Evolutionary conservation across 176 grass and related monocot genomes (phyloP), one percentile per base, ranked within the genome.

Genomic region (Aegilops tauschii): DNA sequence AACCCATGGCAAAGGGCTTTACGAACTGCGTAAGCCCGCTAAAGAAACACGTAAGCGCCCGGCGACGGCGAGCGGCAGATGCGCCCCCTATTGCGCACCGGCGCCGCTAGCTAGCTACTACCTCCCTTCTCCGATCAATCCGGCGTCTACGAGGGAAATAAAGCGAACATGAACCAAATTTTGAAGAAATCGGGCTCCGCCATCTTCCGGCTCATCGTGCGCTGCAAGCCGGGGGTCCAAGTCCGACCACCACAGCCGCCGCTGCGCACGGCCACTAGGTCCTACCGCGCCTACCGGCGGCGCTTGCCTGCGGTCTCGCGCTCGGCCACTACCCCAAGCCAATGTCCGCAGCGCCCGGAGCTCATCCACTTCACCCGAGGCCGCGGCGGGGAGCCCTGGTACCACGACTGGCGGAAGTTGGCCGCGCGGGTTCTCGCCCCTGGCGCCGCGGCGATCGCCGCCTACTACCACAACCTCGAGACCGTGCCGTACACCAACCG

Each of bases 381-480:
- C 25, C 50, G 39, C 32, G 77, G 83, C 54, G 86, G 88, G 21
- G 49, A 76, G 13, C 80, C 79, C 36, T 98, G 96, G 96, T 95
- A 89, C 88, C 92, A 88, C 68, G 92, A 98, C 90, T 88, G 61
- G 27, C 92, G 91, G 54, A 89, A 91, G 73, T 73, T 92, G 32
- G 44, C 84, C 44, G 69, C 90, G 3, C 90, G 74, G 61, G 64
- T 90, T 2, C 1, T 94, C 36, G 4, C 91, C 78, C 65, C 86
- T 8, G 90, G 93, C 28, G 86, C 83, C 65, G 80, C 73, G 17
- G 87, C 67, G 13, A 40, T 66, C 12, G 77, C 73, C 35, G 42
- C 95, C 68, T 98, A 95, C 88, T 92, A 92, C 79, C 86, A 93
- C 44, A 87, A 95, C 78, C 78, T 98, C 42, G 96, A 98, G 92